Base-by-base conservation (phyloP, 2,329 filamentous ascomycete genomes). In the Fusarium sambucinum region DNA sequence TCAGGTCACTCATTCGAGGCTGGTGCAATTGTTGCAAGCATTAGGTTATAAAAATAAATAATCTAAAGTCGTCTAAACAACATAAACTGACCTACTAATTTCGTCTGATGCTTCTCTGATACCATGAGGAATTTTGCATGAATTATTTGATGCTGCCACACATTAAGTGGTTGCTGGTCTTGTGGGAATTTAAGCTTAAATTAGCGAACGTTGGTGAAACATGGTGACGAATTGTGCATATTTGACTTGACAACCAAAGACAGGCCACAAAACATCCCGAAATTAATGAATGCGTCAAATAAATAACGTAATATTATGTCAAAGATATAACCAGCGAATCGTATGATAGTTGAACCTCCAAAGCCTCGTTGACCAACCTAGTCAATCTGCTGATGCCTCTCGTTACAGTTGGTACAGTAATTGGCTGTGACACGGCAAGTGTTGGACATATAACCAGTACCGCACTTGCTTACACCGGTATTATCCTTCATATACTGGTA, bases 401-500 rank as follows among this genome's bases (percentile, higher is more conserved):
- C 25, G 7, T 52, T 21, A 17, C 50, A 70, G 27, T 59, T 47
- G 8, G 38, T 44, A 29, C 67, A 63, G 46, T 60, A 66, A 32
- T 68, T 57, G 2, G 33, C 33, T 7, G 53, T 51, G 8, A 66
- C 21, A 12, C 33, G 50, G 13, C 55, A 68, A 5, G 55, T 58
- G 21, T 63, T 63, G 6, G 53, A 58, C 8, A 59, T 21, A 12
- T 59, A 60, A 3, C 13, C 35, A 27, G 41, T 54, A 29, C 62
- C 62, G 14, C 65, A 63, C 16, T 63, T 60, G 5, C 9, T 17
- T 12, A 52, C 53, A 3, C 33, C 38, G 21, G 50, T 52, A 23
- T 68, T 55, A 17, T 68, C 47, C 29, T 60, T 59, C 35, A 62
- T 35, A 13, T 45, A 57, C 17, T 57, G 38, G 16, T 63, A 67